Base-by-base conservation (phyloP, 768 basidiomycete genomes). In the Lentinula sp. region DNA sequence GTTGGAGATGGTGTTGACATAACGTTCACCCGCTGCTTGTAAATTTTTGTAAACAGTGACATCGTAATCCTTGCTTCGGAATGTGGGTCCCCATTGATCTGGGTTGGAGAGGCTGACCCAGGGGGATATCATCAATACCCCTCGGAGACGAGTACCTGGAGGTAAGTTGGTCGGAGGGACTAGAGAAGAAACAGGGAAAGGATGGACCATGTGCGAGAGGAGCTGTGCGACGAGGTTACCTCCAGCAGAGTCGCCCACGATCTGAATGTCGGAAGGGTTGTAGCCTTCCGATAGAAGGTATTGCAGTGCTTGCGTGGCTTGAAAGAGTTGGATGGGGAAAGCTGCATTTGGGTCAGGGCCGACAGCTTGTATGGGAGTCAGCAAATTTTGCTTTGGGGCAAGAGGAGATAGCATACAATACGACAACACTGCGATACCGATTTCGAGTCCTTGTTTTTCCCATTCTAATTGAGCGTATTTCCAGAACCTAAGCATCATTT, bases 101-200 rank as follows among this genome's bases (percentile, higher is more conserved):
- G 66, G 49, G 60, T 64, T 32, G 5, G 33, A 57, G 13, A 32
- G 42, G 23, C 37, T 39, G 15, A 64, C 54, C 68, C 65, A 70
- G 6, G 67, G 64, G 9, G 78, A 79, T 64, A 78, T 72, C 58
- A 77, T 64, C 58, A 69, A 74, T 3, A 67, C 69, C 2, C 74
- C 73, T 33, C 70, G 65, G 28, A 79, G 56, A 10, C 70, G 67
- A 6, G 59, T 48, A 9, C 48, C 45, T 33, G 45, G 10, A 15
- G 64, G 43, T 13, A 73, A 64, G 2, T 62, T 51, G 16, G 76
- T 39, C 32, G 61, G 64, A 28, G 55, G 39, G n/a, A 65, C 39
- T 2, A 16, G 6, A 32, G 15, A 33, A 9, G 35, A 18, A n/a
- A 28, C 32, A 6, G 64, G 60, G 20, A 61, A 36, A 3, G 63